Evolutionary conservation across 768 basidiomycete species (phyloP).

Genomic region (Lactifluus rugatus): DNA sequence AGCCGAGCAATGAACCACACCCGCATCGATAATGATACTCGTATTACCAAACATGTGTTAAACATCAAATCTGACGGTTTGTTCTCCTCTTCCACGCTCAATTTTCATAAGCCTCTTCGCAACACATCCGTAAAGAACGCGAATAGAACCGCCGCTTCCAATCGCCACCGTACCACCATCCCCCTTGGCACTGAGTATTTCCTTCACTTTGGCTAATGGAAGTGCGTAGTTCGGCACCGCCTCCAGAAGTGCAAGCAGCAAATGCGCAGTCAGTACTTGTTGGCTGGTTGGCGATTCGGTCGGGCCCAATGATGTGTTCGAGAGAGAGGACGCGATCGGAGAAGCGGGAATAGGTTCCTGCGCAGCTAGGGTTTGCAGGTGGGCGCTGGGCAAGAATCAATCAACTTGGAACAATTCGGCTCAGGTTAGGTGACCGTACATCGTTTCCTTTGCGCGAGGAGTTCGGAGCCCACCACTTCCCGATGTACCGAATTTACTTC

Average conservation of each 20-base stretch:
- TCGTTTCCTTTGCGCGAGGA: slow-evolving; percentile 48
- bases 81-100: slow-evolving; percentile 65
- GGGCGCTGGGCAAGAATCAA: slow-evolving; percentile 31
- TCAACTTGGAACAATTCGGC: slow-evolving; percentile 1
- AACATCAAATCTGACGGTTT: slow-evolving; percentile 63
- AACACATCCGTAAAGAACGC: slow-evolving; percentile 69
- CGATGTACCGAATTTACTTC: slow-evolving; percentile 33
- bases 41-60: slow-evolving; percentile 21
- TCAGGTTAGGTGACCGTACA: slow-evolving; percentile 33
- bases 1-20: too few species aligned
- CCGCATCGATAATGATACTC: too few species aligned
- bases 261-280: slow-evolving; percentile 60
- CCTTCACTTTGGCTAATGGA: slow-evolving; percentile 54
- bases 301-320: slow-evolving; percentile 31
- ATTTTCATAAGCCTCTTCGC: slow-evolving; percentile 72
- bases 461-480: slow-evolving; percentile 30
- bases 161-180: slow-evolving; percentile 25
- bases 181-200: slow-evolving; percentile 38
- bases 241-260: slow-evolving; percentile 50
- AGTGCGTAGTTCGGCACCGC: slow-evolving; percentile 46
- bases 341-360: slow-evolving; percentile 45
- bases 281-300: slow-evolving; percentile 44
- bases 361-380: slow-evolving; percentile 46
- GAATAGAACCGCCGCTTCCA: slow-evolving; percentile 33
- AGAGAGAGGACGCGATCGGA: slow-evolving; percentile 46